Conservation (phyloP, 495 filamentous ascomycete genomes). For the Thermothielavioides terrestris region DNA sequence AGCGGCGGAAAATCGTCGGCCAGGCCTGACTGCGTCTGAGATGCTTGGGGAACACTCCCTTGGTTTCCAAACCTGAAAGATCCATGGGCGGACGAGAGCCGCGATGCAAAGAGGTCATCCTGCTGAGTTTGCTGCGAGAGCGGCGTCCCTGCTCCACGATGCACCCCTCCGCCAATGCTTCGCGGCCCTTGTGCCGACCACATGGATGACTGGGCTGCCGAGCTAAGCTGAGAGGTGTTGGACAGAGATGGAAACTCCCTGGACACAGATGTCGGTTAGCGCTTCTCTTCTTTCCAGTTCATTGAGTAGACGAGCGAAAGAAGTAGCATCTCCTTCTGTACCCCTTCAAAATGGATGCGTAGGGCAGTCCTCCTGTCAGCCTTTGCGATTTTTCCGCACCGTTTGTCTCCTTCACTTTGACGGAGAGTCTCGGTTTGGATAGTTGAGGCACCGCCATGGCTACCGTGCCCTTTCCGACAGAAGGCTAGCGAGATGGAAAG, state of each 20-base stretch:
- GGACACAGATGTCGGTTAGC: slow-evolving; percentile 8
- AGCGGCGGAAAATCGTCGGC: slow-evolving; percentile 82
- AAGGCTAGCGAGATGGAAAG: not conserved
- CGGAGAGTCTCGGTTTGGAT: slow-evolving; percentile 1
- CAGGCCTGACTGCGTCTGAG: slow-evolving; percentile 57
- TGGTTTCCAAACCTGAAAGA: slow-evolving; percentile 50
- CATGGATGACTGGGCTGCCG: slow-evolving; percentile 37
- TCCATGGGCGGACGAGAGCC: slow-evolving; percentile 49
- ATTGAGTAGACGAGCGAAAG: not conserved
- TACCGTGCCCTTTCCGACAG: not conserved
- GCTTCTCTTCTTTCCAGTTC: not conserved
- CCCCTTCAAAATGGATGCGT: slow-evolving; percentile 25
- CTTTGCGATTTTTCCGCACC: slow-evolving; percentile 6
- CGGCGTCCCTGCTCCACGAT: slow-evolving; percentile 55
- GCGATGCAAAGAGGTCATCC: slow-evolving; percentile 52
- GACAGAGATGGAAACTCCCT: slow-evolving; percentile 84
- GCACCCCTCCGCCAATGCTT: slow-evolving; percentile 47
- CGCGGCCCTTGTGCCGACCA: slow-evolving; percentile 51
- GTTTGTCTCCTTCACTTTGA: slow-evolving; percentile 6
- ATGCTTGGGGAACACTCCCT: slow-evolving; percentile 45
- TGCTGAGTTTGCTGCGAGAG: slow-evolving; percentile 47
- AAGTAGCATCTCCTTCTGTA: slow-evolving; percentile 6
- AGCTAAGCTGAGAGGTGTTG: slow-evolving; percentile 54
- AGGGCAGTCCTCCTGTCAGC: slow-evolving; percentile 15
- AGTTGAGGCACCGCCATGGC: slow-evolving; percentile 4